These are phyloP conservation scores for Xylaria sp. DNA, from an alignment of 495 filamentous ascomycete species.

Conservation along the genomic window DNA sequence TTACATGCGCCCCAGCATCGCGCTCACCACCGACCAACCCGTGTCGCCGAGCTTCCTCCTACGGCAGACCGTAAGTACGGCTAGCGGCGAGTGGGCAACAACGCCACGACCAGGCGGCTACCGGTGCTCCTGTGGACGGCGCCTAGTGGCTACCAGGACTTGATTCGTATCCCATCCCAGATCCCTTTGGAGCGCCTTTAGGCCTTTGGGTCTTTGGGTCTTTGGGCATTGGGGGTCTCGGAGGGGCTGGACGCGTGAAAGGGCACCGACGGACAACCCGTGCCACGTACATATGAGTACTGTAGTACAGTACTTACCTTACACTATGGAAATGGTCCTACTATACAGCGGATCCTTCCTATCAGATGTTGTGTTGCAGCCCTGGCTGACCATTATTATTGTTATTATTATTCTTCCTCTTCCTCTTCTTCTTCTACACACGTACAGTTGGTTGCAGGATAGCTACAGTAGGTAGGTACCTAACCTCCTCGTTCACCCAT, in stretches of 20 bases:
- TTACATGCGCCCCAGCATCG: slow-evolving; percentile 10
- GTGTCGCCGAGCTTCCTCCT: slow-evolving; percentile 24
- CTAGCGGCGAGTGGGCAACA: slow-evolving; percentile 19
- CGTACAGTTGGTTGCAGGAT: too few relatives aligned
- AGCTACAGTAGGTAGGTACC: too few relatives aligned
- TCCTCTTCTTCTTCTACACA: too few relatives aligned
- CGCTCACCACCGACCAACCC: slow-evolving; percentile 17
- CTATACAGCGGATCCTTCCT: slow-evolving; percentile 1
- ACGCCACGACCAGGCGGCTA: slow-evolving; percentile 22
- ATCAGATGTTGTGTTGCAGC: slow-evolving; percentile 12
- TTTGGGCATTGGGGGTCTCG: too few relatives aligned
- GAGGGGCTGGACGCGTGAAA: slow-evolving; percentile 15
- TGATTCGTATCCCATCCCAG: background rate
- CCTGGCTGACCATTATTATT: background rate
- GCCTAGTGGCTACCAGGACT: slow-evolving; percentile 8
- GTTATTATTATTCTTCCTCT: too few relatives aligned
- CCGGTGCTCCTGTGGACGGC: slow-evolving; percentile 18
- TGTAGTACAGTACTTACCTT: too few relatives aligned
- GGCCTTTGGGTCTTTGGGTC: too few relatives aligned
- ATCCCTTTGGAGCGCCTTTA: background rate
- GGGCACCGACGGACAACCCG: background rate
- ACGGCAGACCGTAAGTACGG: slow-evolving; percentile 25
- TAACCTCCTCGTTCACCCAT: background rate
- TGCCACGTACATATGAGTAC: slow-evolving; percentile 4
- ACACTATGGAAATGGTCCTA: background rate